phyloP scores from a whole-genome alignment of 1,139 yeast species.

The Hyphopichia wangnamkhiaoensis region DNA sequence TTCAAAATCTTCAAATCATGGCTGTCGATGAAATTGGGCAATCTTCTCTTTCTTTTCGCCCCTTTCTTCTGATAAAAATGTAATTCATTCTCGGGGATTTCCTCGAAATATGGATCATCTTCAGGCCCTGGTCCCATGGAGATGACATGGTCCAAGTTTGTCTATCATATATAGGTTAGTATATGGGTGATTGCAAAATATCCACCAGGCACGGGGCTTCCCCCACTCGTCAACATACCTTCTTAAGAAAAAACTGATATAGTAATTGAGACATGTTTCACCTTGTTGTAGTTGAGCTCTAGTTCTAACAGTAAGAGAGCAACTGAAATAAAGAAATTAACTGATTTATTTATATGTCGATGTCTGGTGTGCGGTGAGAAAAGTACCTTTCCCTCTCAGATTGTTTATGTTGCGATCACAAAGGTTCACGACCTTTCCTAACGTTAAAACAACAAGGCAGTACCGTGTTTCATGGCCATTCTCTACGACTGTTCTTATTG shows the following conservation, averaged over 20 bases:
- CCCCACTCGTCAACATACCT: conserved; percentile 27
- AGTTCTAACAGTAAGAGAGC: not conserved
- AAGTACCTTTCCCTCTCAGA: not conserved
- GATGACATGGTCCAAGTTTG: conserved; percentile 36
- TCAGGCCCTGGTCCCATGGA: conserved; percentile 33
- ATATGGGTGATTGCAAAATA: too few species aligned
- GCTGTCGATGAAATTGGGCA: conserved; percentile 58
- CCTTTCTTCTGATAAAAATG: conserved; percentile 50
- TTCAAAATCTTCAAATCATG: conserved; percentile 55
- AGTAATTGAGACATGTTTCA: conserved; percentile 21
- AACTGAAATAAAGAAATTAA: not conserved
- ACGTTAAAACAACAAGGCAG: too few species aligned
- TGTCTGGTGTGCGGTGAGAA: not conserved
- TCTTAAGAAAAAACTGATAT: conserved; percentile 38
- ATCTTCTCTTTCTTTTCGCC: conserved; percentile 44
- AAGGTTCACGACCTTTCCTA: too few species aligned
- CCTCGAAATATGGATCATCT: conserved; percentile 49
- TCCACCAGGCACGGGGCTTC: not conserved
- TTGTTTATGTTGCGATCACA: too few species aligned
- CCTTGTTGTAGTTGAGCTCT: not conserved
- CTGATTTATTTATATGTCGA: not conserved
- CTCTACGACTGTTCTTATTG: too few species aligned
- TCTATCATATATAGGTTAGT: conserved; percentile 20
- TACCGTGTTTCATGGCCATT: too few species aligned
- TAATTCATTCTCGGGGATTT: conserved; percentile 48